phyloP scores from a whole-genome alignment of 495 filamentous ascomycete species.

The Apiosordaria backusii region DNA sequence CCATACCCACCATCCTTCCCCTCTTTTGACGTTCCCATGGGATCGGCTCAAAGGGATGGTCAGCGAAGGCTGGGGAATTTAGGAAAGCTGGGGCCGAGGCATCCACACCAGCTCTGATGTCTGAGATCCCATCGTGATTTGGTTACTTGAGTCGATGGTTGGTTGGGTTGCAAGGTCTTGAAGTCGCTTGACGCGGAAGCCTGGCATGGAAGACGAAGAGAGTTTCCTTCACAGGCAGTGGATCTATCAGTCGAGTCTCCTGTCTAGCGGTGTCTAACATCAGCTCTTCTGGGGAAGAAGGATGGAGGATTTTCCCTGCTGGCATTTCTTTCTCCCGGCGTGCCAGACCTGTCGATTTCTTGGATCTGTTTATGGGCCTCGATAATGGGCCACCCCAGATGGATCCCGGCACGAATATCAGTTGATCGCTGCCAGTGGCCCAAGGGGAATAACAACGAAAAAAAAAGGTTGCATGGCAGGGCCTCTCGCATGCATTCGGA shows the following conservation, averaged over 20 bases:
- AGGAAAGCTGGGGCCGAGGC: neutral
- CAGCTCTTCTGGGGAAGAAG: neutral
- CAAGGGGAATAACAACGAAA: constrained; percentile 2
- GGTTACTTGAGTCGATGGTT: neutral
- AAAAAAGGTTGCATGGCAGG: constrained; percentile 23
- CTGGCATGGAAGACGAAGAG: neutral
- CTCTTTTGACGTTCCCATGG: neutral
- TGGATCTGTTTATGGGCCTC: constrained; percentile 7
- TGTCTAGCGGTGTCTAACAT: neutral
- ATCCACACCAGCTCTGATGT: neutral
- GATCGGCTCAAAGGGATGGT: neutral
- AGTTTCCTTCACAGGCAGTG: neutral
- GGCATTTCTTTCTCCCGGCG: neutral
- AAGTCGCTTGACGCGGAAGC: constrained; percentile 2
- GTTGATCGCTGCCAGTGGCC: constrained; percentile 21
- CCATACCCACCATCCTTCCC: neutral
- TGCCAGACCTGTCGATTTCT: neutral
- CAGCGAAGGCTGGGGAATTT: neutral
- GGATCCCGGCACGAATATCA: constrained; percentile 21
- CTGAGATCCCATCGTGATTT: neutral
- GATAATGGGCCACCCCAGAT: constrained; percentile 18
- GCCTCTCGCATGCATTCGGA: constrained; percentile 18
- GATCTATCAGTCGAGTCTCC: neutral
- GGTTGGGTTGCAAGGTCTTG: neutral
- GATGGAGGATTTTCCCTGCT: neutral